Conservation (phyloP, 371 early-diverging fungal species). For the Coemansia sp. region DNA sequence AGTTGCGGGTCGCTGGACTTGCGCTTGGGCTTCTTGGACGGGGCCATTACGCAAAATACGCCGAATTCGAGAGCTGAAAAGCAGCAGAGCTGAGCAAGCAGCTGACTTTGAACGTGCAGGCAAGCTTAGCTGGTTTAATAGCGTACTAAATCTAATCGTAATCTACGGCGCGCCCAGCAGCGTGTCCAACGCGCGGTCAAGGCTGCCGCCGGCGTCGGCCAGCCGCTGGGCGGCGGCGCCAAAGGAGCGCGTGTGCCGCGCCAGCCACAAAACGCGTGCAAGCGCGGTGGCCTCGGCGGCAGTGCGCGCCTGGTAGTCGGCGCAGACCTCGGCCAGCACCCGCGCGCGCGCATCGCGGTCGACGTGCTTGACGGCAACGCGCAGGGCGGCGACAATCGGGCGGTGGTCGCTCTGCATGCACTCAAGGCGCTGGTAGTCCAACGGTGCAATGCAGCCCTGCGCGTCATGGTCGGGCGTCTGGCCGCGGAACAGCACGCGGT, state of each 20-base stretch:
- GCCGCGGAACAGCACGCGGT: conserved; percentile 72
- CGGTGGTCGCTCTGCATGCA: conserved; percentile 48
- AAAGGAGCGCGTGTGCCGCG: conserved; percentile 21
- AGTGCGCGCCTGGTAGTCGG: conserved; percentile 2
- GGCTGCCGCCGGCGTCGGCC: conserved; percentile 23
- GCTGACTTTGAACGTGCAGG: neutral
- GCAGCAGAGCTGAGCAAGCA: neutral
- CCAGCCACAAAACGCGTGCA: conserved; percentile 37
- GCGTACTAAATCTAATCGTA: neutral
- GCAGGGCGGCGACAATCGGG: conserved; percentile 42
- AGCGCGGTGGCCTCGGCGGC: conserved; percentile 11
- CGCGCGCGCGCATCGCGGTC: conserved; percentile 35
- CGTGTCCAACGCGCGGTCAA: conserved; percentile 16
- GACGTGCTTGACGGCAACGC: conserved; percentile 20
- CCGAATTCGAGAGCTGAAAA: neutral
- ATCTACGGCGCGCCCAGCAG: neutral
- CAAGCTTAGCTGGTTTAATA: no score
- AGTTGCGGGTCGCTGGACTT: conserved; percentile 35
- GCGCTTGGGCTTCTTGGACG: conserved; percentile 7
- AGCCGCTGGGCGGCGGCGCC: conserved; percentile 22
- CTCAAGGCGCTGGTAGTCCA: conserved; percentile 37
- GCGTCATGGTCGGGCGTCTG: conserved; percentile 3
- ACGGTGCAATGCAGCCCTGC: conserved; percentile 30
- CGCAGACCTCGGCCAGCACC: conserved; percentile 15
- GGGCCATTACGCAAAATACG: neutral